These are phyloP conservation scores for Thalassiosira profunda DNA, from an alignment of 108 stramenopile species.

Conservation along the genomic window DNA sequence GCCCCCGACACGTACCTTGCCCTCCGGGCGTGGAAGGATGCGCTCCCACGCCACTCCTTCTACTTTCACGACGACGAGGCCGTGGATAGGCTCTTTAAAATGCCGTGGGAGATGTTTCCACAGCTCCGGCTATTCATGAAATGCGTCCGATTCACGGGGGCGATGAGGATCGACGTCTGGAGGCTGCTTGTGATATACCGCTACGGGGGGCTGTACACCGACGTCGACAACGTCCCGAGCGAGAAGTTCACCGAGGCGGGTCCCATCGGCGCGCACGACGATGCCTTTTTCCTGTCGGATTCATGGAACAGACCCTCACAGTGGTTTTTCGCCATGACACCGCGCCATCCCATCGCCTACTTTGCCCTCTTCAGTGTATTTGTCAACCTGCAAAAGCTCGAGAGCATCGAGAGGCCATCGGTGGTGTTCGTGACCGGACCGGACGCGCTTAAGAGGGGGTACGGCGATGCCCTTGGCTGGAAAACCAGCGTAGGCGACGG, in stretches of 20 bases:
- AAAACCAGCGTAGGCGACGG: too few species aligned
- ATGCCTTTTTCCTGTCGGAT: conserved; percentile 35
- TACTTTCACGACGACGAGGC: conserved; percentile 74
- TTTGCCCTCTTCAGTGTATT: conserved; percentile 38
- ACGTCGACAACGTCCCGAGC: conserved; percentile 28
- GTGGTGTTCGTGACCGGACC: conserved; percentile 51
- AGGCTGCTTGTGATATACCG: conserved; percentile 31
- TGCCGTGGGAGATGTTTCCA: conserved; percentile 48
- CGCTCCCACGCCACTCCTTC: conserved; percentile 48
- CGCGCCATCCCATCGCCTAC: conserved; percentile 36
- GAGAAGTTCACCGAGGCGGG: conserved; percentile 2
- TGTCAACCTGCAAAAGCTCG: conserved; percentile 25
- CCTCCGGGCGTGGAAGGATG: conserved; percentile 24
- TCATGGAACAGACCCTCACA: conserved; percentile 37
- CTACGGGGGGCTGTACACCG: conserved; percentile 42
- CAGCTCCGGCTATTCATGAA: conserved; percentile 27
- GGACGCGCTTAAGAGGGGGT: conserved; percentile 39
- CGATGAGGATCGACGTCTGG: conserved; percentile 52
- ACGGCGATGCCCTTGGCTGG: conserved; percentile 4
- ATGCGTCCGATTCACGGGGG: conserved; percentile 42
- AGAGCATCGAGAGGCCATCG: conserved; percentile 23
- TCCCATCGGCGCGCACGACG: conserved; percentile 17
- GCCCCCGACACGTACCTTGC: conserved; percentile 19
- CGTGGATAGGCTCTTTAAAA: conserved; percentile 54
- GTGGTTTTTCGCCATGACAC: conserved; percentile 52